phyloP scores from a whole-genome alignment of 805 yeast species.

The Hanseniaspora thailandica region DNA sequence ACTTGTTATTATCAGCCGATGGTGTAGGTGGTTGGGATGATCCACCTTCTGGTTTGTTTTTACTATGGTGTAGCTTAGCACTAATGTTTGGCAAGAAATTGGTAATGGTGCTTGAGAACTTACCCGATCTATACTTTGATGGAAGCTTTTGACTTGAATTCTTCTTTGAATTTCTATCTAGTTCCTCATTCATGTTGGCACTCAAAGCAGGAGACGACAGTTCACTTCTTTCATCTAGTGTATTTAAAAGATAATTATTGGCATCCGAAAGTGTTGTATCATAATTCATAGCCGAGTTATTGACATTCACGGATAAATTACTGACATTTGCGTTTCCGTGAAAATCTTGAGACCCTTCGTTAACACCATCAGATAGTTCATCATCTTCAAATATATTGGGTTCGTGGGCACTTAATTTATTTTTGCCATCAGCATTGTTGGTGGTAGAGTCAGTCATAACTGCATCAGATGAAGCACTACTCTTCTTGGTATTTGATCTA shows the following conservation, averaged over 20 bases:
- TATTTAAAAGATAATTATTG: not conserved
- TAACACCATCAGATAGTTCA: not conserved
- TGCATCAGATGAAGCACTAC: slow-evolving; percentile 10
- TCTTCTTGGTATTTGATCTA: slow-evolving; percentile 12
- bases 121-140: slow-evolving; percentile 24
- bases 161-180: not conserved
- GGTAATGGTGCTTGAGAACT: slow-evolving; percentile 27
- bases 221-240: not conserved
- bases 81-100: slow-evolving; percentile 29
- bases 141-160: not conserved
- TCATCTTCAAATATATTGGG: not conserved
- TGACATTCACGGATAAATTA: not conserved
- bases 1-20: not conserved
- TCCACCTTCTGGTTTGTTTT: slow-evolving; percentile 16
- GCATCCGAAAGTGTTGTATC: slow-evolving; percentile 4
- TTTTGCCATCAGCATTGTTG: not conserved
- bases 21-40: slow-evolving; percentile 11
- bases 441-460: not conserved
- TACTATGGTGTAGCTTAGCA: slow-evolving; percentile 27
- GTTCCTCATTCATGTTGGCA: not conserved
- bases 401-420: not conserved
- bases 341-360: not conserved
- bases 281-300: not conserved
- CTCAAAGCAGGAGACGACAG: not conserved
- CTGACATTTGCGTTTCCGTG: not conserved